Conservation (phyloP, 169 alveolate species). For the Toxoplasma gondii region DNA sequence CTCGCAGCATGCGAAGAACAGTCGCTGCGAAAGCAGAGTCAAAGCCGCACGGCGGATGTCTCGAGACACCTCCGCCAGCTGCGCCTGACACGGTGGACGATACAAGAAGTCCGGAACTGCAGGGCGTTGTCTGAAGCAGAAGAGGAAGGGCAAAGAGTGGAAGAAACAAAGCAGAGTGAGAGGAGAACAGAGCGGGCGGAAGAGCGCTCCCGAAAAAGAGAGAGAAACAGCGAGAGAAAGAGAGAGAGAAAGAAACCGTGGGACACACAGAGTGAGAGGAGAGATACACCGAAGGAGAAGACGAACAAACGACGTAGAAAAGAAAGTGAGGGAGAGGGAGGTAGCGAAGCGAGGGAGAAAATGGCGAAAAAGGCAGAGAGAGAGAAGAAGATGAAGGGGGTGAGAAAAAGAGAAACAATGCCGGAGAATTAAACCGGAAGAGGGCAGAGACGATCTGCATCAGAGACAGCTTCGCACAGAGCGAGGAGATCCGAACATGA, state of each 20-base stretch:
- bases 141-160: not conserved
- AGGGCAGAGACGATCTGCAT: not conserved
- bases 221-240: not conserved
- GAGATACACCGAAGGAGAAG: no score
- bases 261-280: no score
- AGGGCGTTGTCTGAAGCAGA: conserved; percentile 49
- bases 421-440: no score
- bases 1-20: not conserved
- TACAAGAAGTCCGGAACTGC: conserved; percentile 60
- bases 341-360: no score
- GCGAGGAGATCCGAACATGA: not conserved
- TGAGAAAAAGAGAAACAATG: no score
- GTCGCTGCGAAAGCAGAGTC: not conserved
- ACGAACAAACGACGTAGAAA: no score
- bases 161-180: not conserved
- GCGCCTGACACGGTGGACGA: conserved; percentile 64
- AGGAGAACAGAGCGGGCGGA: not conserved
- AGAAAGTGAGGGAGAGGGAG: no score
- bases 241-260: no score
- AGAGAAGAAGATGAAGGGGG: no score
- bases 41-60: conserved; percentile 49
- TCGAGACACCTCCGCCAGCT: conserved; percentile 49
- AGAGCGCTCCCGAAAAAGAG: not conserved
- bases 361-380: no score
- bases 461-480: not conserved